A percentile compares a stretch with the other conserved stretches of the same genome.
phyloP scores from a whole-genome alignment of 768 basidiomycete species.

The Trametes meyenii region DNA sequence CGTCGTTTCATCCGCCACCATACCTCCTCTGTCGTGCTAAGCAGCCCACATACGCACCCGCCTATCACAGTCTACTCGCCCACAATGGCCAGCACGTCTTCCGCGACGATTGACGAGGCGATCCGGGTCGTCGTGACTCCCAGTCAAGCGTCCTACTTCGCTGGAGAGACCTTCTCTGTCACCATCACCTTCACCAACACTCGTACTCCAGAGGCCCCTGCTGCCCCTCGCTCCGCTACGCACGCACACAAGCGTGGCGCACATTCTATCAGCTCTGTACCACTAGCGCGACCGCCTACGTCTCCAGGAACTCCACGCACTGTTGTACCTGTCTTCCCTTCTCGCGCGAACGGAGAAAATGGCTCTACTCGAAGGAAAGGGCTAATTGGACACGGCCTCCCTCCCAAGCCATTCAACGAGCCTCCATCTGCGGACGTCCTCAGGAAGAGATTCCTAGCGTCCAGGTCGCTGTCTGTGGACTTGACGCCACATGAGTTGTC shows the following conservation, averaged over 20 bases:
- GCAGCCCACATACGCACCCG: background rate
- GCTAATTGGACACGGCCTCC: conserved; percentile 50
- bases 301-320: conserved; percentile 67
- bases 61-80: background rate
- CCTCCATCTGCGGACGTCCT: conserved; percentile 29
- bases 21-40: background rate
- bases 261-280: conserved; percentile 84
- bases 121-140: conserved; percentile 77
- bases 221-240: conserved; percentile 35
- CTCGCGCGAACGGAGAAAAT: conserved; percentile 16
- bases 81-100: conserved; percentile 14
- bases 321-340: conserved; percentile 38
- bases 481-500: conserved; percentile 53
- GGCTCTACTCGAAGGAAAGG: conserved; percentile 44
- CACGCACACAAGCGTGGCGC: conserved; percentile 66
- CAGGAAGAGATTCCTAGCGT: conserved; percentile 39
- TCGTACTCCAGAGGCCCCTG: conserved; percentile 51
- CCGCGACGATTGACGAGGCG: conserved; percentile 25
- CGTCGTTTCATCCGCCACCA: background rate
- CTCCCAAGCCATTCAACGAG: conserved; percentile 34
- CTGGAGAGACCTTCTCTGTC: conserved; percentile 85
- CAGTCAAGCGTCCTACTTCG: conserved; percentile 87
- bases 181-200: conserved; percentile 88
- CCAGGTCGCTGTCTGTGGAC: conserved; percentile 69
- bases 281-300: conserved; percentile 79